A percentile compares a stretch with the other conserved stretches of the same genome.
phyloP scores from a whole-genome alignment of 1,284 basidiomycete genomes.

The Cystobasidium pallidum region DNA sequence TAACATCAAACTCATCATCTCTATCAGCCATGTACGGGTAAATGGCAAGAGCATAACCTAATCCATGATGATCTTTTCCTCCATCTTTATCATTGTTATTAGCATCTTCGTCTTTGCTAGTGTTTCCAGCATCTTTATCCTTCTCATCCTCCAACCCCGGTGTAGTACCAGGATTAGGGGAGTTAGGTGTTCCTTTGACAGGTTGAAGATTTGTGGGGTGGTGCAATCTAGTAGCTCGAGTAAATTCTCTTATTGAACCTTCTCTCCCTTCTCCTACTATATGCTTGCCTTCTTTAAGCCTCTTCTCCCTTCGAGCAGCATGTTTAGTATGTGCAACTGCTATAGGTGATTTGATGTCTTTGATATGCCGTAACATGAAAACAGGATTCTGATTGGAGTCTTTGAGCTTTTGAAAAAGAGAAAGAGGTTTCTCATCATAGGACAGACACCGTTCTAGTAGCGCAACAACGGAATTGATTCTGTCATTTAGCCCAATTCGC shows the following conservation, averaged over 20 bases:
- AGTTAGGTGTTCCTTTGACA: slow-evolving; percentile 48
- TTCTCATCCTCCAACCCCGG: slow-evolving; percentile 22
- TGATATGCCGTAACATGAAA: slow-evolving; percentile 98
- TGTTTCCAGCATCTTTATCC: background rate
- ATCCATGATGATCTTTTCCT: slow-evolving; percentile 48
- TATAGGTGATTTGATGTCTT: slow-evolving; percentile 95
- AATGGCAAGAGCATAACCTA: slow-evolving; percentile 60
- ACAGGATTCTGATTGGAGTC: slow-evolving; percentile 96
- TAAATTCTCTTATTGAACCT: slow-evolving; percentile 43
- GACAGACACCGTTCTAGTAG: slow-evolving; percentile 84
- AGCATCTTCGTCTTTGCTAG: background rate
- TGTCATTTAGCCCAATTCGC: too few species aligned
- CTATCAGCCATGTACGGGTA: slow-evolving; percentile 57
- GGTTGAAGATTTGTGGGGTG: slow-evolving; percentile 56
- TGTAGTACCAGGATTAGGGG: slow-evolving; percentile 27
- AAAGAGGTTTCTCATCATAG: slow-evolving; percentile 95
- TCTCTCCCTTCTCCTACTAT: slow-evolving; percentile 54
- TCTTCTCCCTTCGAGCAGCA: slow-evolving; percentile 64
- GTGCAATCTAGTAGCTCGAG: slow-evolving; percentile 54
- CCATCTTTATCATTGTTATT: slow-evolving; percentile 17
- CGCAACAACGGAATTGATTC: too few species aligned
- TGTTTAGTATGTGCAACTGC: slow-evolving; percentile 93
- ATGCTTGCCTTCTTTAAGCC: slow-evolving; percentile 61
- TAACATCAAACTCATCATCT: slow-evolving; percentile 91
- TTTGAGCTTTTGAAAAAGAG: slow-evolving; percentile 96